A percentile compares a stretch with the other conserved stretches of the same genome.
phyloP scores from a whole-genome alignment of 1,139 yeast genomes.

The Geotrichum citri-aurantii region DNA sequence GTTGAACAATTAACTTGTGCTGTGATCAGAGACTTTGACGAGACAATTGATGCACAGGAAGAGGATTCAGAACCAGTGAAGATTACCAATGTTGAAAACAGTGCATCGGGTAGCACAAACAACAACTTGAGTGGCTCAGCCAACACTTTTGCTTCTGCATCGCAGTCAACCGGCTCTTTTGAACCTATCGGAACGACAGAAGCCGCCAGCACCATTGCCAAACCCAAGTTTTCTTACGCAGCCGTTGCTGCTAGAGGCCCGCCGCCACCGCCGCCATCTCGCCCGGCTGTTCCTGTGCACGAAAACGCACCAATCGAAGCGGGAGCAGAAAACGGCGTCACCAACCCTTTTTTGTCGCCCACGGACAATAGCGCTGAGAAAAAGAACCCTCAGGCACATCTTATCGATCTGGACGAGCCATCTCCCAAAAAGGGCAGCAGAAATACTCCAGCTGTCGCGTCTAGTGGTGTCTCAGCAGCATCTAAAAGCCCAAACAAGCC shows the following conservation, averaged over 20 bases:
- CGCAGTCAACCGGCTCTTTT: background rate
- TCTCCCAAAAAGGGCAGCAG: background rate
- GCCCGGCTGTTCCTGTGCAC: background rate
- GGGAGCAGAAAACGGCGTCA: background rate
- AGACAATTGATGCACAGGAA: background rate
- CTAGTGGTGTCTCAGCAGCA: background rate
- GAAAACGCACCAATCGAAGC: background rate
- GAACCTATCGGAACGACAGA: background rate
- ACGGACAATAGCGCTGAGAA: background rate
- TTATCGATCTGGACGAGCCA: background rate
- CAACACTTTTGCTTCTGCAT: background rate
- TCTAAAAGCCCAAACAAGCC: background rate
- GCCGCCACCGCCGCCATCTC: background rate
- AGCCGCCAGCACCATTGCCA: background rate
- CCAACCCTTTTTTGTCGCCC: background rate
- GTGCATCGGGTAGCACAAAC: background rate
- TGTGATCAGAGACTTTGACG: slow-evolving; percentile 23
- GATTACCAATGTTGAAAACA: background rate
- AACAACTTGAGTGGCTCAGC: too few relatives aligned
- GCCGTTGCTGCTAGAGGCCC: background rate
- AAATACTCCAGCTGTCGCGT: background rate
- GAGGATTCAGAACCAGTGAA: background rate
- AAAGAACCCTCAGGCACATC: background rate
- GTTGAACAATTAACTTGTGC: slow-evolving; percentile 62
- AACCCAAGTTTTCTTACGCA: background rate